Base-by-base conservation (phyloP, 116 monocot genomes). In the Iris pallida region DNA sequence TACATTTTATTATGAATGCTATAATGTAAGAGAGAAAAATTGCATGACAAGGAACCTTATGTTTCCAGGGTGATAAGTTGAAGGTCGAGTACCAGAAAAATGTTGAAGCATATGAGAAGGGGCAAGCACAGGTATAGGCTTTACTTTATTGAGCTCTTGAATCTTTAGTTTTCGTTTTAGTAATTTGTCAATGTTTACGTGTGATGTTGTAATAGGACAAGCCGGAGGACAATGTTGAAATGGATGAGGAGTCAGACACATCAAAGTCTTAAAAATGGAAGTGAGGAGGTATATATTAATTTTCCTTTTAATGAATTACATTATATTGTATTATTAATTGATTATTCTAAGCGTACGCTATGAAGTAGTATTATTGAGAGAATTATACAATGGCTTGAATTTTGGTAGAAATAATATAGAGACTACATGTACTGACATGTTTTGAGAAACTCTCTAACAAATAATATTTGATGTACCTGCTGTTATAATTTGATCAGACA, bases 31-130 rank as follows among this genome's bases (percentile, higher is more conserved):
- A 30, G n/a, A n/a, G n/a, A 30, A 30, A 30, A 30, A 30, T 1
- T 30, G 30, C 30, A 30, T 0, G 85, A 85, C 14, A 85, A 85
- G 55, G 85, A 74, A 48, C 80, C 76, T 16, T 80, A 71, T 20
- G 67, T 73, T 43, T 20, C 68, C 16, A 80, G 80, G 71, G 85
- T 20, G 73, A 72, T 12, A 85, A 85, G 16, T 61, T 77, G 49
- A 85, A 85, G 61, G 60, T 71, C 0, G 77, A 85, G 66, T 85
- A 85, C 63, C 56, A 56, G 16, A 80, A 73, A 53, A 74, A 54
- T 17, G 47, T 84, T 3, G 67, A 72, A 0, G 76, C 80, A 8
- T 84, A 85, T 57, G 64, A 80, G 42, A 74, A 77, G 51, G 74
- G 69, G 40, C 69, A 71, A 77, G 73, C 71, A n/a, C 16, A 64